Evolutionary conservation across 306 rosid genomes (phyloP).

Genomic region (Quillaja saponaria): DNA sequence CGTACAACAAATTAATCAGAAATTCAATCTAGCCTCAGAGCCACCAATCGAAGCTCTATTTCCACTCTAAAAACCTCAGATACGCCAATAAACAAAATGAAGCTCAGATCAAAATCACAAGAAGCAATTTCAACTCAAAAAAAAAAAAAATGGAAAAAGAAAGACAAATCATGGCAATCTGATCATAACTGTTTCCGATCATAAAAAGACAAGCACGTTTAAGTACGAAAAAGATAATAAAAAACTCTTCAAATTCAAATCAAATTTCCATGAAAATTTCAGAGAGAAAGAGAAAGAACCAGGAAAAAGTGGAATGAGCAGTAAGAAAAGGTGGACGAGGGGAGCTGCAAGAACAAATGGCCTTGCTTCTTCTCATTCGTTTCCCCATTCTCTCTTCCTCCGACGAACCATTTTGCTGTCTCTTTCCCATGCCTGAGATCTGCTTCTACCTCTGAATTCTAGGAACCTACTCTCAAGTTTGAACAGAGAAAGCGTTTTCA

Average conservation of each 20-base stretch:
- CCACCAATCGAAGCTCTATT: background rate
- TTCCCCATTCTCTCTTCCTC: constrained; percentile 41
- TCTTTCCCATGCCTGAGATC: constrained; percentile 41
- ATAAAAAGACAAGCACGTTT: constrained; percentile 9
- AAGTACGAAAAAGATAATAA: constrained; percentile 12
- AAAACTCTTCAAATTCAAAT: constrained; percentile 19
- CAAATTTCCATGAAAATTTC: constrained; percentile 7
- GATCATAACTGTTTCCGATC: background rate
- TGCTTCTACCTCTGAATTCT: constrained; percentile 13
- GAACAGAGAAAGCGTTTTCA: constrained; percentile 23
- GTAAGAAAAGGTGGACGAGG: constrained; percentile 63
- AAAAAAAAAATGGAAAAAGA: background rate
- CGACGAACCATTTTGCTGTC: constrained; percentile 36
- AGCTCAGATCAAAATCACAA: constrained; percentile 7
- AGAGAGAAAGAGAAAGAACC: constrained; percentile 43
- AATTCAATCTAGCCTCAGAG: background rate
- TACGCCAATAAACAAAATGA: background rate
- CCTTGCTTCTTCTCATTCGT: constrained; percentile 60
- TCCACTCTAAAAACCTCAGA: no score
- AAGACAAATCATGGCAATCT: background rate
- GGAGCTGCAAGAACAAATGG: constrained; percentile 76
- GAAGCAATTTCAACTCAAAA: constrained; percentile 18
- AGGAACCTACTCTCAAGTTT: background rate
- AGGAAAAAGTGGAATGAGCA: constrained; percentile 60
- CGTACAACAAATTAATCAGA: background rate